phyloP scores from a whole-genome alignment of 306 rosid species.

The Castanea sativa region DNA sequence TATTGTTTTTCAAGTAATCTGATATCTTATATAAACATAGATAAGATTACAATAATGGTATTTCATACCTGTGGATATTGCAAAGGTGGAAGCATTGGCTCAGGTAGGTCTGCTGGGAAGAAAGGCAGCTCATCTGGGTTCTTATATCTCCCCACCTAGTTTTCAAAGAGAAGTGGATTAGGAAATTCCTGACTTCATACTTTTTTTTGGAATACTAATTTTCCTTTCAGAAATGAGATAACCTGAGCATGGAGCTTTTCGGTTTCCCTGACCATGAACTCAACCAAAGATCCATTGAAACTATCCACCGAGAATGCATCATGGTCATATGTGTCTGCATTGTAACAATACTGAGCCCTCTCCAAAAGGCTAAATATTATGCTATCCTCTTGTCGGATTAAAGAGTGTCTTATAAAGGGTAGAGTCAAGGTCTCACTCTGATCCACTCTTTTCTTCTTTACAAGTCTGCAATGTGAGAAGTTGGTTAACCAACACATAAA shows the following conservation, averaged over 20 bases:
- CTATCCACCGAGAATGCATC: conserved; percentile 49
- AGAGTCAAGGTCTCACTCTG: conserved; percentile 52
- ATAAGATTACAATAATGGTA: neutral
- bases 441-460: conserved; percentile 50
- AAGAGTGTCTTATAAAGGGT: conserved; percentile 45
- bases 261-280: conserved; percentile 58
- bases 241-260: conserved; percentile 76
- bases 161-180: conserved; percentile 23
- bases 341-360: conserved; percentile 56
- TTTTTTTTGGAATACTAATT: neutral
- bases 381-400: conserved; percentile 66
- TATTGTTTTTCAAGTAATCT: conserved; percentile 6
- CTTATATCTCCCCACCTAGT: conserved; percentile 65
- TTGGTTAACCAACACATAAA: neutral
- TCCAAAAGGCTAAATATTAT: conserved; percentile 62
- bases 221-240: conserved; percentile 9
- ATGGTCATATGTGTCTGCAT: conserved; percentile 48
- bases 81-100: conserved; percentile 58
- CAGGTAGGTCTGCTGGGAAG: conserved; percentile 41
- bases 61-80: conserved; percentile 59
- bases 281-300: conserved; percentile 57
- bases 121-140: conserved; percentile 73
- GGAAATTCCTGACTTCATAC: neutral
- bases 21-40: neutral
- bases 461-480: conserved; percentile 21